phyloP scores from a whole-genome alignment of 306 rosid genomes.

The Medicago arabica region DNA sequence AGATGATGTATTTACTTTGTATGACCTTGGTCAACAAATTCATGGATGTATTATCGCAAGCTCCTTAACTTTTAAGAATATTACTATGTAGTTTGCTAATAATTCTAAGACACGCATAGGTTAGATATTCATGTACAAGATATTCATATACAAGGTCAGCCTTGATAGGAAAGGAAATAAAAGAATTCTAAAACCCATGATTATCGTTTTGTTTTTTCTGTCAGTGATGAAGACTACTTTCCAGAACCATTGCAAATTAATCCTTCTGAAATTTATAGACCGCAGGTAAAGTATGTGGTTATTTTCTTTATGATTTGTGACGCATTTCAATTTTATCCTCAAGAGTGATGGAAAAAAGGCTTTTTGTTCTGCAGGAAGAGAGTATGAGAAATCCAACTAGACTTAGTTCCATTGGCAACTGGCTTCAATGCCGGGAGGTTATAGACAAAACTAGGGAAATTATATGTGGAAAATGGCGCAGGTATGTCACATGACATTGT shows the following conservation, averaged over 20 bases:
- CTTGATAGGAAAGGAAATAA: background rate
- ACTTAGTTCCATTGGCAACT: constrained; percentile 66
- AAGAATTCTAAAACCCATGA: background rate
- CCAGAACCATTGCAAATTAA: constrained; percentile 61
- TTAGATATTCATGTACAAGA: background rate
- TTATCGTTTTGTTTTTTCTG: constrained; percentile 42
- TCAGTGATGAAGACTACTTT: constrained; percentile 59
- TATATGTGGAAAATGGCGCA: constrained; percentile 93
- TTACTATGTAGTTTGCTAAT: constrained; percentile 8
- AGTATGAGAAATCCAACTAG: constrained; percentile 47
- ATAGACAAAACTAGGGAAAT: constrained; percentile 57
- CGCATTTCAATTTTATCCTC: constrained; percentile 39
- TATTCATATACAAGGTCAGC: background rate
- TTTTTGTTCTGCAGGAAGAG: constrained; percentile 57
- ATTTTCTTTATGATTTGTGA: constrained; percentile 16
- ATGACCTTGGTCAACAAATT: background rate
- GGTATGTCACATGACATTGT: constrained; percentile 53
- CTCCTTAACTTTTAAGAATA: background rate
- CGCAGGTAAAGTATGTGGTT: constrained; percentile 54
- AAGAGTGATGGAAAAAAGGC: constrained; percentile 42
- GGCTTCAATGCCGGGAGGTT: constrained; percentile 86
- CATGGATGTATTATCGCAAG: background rate
- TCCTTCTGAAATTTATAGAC: constrained; percentile 51
- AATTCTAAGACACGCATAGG: background rate
- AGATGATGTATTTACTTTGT: background rate